These are phyloP conservation scores for Fusarium sp. DNA, from an alignment of 2,329 filamentous ascomycete genomes.

Conservation along the genomic window DNA sequence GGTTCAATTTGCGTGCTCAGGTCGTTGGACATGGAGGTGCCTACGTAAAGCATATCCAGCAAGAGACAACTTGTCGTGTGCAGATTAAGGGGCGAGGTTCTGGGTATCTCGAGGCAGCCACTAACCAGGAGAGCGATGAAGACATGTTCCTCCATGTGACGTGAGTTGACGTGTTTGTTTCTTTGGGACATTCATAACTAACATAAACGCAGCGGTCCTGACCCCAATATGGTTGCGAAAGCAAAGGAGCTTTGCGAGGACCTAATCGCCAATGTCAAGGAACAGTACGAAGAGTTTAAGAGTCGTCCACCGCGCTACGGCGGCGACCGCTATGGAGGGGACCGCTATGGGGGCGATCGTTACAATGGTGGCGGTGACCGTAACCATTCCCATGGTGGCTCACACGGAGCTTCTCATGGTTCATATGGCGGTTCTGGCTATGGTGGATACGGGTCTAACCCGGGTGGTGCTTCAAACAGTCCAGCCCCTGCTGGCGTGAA, in stretches of 20 bases:
- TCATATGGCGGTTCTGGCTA: constrained; percentile 45
- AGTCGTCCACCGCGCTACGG: constrained; percentile 74
- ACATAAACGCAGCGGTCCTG: constrained; percentile 74
- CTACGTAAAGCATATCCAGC: constrained; percentile 98
- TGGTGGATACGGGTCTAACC: constrained; percentile 43
- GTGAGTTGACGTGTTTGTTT: constrained; percentile 60
- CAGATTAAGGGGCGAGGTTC: constrained; percentile 98
- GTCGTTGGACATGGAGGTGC: constrained; percentile 94
- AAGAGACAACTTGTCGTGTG: constrained; percentile 92
- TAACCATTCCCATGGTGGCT: constrained; percentile 43
- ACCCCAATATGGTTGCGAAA: constrained; percentile 83
- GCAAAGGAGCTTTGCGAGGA: constrained; percentile 92
- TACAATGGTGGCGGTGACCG: constrained; percentile 52
- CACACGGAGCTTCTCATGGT: constrained; percentile 41
- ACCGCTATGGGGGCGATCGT: constrained; percentile 58
- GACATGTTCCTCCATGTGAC: constrained; percentile 97
- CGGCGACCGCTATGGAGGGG: constrained; percentile 49
- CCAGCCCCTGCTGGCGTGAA: constrained; percentile 46
- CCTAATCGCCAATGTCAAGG: constrained; percentile 83
- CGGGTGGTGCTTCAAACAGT: constrained; percentile 49
- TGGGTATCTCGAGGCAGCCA: constrained; percentile 89
- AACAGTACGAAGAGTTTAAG: constrained; percentile 93
- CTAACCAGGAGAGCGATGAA: constrained; percentile 92
- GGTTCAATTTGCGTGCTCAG: constrained; percentile 95
- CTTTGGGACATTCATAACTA: constrained; percentile 37